Evolutionary conservation across 441 rosid genomes (phyloP).

Genomic region (Erodium texanum): DNA sequence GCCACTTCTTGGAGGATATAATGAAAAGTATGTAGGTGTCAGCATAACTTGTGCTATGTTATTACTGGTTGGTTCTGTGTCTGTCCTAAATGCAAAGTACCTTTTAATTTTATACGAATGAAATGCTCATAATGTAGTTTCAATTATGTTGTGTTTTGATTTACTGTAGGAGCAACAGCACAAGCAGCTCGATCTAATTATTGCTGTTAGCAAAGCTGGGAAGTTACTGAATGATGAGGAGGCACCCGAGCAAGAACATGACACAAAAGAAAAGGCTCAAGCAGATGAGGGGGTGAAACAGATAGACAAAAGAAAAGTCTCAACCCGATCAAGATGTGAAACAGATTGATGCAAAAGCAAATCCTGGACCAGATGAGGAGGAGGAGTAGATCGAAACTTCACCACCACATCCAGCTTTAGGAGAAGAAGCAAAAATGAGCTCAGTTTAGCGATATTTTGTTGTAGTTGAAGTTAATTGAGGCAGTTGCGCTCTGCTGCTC

Average conservation of each 20-base stretch:
- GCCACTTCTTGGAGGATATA: no score
- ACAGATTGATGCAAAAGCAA: slow-evolving; percentile 13
- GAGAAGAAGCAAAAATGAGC: neutral
- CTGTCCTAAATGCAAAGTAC: neutral
- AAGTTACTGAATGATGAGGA: slow-evolving; percentile 46
- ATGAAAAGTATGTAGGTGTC: no score
- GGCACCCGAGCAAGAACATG: slow-evolving; percentile 24
- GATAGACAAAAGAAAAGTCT: slow-evolving; percentile 25
- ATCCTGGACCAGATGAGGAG: neutral
- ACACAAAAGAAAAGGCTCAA: slow-evolving; percentile 18
- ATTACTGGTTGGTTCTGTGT: neutral
- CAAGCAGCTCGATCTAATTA: slow-evolving; percentile 78
- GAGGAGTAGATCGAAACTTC: neutral
- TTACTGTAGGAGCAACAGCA: slow-evolving; percentile 70
- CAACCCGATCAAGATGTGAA: neutral
- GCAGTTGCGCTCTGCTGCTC: no score
- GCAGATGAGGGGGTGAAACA: slow-evolving; percentile 22
- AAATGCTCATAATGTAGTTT: neutral
- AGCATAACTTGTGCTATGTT: neutral
- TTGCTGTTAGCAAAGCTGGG: slow-evolving; percentile 59
- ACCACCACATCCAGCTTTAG: neutral
- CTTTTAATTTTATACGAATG: neutral
- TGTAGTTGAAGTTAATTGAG: neutral
- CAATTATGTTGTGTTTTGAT: neutral
- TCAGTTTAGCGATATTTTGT: neutral